Evolutionary conservation across 768 basidiomycete genomes (phyloP), one percentile per base, ranked within the genome.

Genomic region (Daedaleopsis sinensis): DNA sequence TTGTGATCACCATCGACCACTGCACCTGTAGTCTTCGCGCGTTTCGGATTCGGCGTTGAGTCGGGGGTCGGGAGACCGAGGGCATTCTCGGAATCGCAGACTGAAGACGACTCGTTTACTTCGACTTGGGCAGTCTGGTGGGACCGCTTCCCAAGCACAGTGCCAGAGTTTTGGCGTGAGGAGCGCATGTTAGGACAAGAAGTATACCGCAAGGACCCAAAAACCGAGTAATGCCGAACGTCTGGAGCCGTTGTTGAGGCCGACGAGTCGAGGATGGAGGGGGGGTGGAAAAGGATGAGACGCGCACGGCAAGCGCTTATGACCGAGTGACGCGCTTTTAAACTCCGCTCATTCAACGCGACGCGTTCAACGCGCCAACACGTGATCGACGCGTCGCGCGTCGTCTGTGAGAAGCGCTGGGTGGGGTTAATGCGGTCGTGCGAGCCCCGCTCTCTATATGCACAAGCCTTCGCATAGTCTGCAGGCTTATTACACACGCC

Each of bases 11-110:
- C 84, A 62, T 87, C 86, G 19, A 80, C 55, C 36, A 71, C 62
- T 6, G 72, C 73, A 16, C 71, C 69, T 16, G 82, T 79, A 18
- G 80, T 83, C 55, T 84, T 82, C 47, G 81, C 74, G 56, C 90
- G 88, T 75, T 91, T 91, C 38, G 83, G 77, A 66, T 81, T 83
- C 19, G 89, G 89, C 9, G 84, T 86, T 35, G 78, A 74, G 63
- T 89, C 85, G 7, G 89, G 88, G 0, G 88, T 87, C 63, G 78
- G 81, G 35, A 83, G 78, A 32, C 54, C 48, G 46, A 47, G 38
- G 5, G 59, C 43, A 47, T 59, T 38, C 38, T 61, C 56, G 38
- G 51, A 52, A 44, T 64, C 61, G 43, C 71, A 72, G 66, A 62
- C 76, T 74, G 67, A 78, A 76, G 68, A 75, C 65, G 68, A 71